A percentile compares a stretch with the other conserved stretches of the same genome.
These are phyloP conservation scores for Neckera pumila DNA, from an alignment of 225 moss, liverwort and hornwort genomes.

Conservation along the genomic window DNA sequence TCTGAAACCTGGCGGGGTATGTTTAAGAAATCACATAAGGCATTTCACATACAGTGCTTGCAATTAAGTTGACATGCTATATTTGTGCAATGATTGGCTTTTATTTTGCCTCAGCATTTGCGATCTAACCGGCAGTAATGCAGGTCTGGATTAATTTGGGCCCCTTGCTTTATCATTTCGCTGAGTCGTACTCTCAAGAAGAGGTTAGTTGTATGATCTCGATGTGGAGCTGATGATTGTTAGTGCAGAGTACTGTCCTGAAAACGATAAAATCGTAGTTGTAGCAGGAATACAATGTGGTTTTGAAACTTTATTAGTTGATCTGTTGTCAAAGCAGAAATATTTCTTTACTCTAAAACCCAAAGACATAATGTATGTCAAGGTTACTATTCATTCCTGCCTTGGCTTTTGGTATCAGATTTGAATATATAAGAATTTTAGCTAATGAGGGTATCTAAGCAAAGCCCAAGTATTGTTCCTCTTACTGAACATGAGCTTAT, in stretches of 20 bases:
- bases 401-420: neutral
- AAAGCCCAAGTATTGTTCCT: neutral
- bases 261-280: neutral
- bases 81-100: neutral
- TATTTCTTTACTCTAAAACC: neutral
- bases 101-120: neutral
- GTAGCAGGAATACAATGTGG: neutral
- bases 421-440: neutral
- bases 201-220: constrained; percentile 28
- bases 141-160: constrained; percentile 90
- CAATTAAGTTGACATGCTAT: neutral
- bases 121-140: constrained; percentile 4
- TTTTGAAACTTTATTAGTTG: neutral
- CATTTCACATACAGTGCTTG: neutral
- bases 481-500: neutral
- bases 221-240: neutral
- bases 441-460: neutral
- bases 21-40: neutral
- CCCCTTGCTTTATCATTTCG: constrained; percentile 78
- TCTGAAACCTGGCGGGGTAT: constrained; percentile 81
- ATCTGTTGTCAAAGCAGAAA: neutral
- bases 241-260: neutral
- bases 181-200: constrained; percentile 50
- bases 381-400: neutral
- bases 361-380: neutral